A percentile compares a stretch with the other conserved stretches of the same genome.
Evolutionary conservation across 345 rosid genomes (phyloP).

Genomic region (Sonneratia caseolaris): DNA sequence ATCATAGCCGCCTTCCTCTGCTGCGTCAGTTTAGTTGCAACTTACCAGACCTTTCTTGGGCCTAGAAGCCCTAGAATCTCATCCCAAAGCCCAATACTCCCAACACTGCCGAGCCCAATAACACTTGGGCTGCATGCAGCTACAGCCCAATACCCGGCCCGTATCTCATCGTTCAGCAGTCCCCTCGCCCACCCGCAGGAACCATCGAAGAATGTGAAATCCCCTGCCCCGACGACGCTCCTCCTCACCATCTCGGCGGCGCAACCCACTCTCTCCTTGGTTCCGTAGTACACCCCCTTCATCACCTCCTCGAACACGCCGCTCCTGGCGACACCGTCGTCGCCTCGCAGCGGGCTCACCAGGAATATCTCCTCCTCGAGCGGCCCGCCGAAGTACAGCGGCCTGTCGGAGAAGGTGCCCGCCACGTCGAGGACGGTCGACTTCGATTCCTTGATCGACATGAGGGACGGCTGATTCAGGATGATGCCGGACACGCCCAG

Average conservation of each 20-base stretch:
- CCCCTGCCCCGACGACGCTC: slow-evolving; percentile 47
- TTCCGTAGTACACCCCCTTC: slow-evolving; percentile 70
- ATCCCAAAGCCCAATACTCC: slow-evolving; percentile 60
- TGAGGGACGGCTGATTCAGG: slow-evolving; percentile 74
- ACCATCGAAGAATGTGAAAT: slow-evolving; percentile 84
- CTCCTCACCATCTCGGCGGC: slow-evolving; percentile 82
- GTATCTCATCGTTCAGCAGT: slow-evolving; percentile 68
- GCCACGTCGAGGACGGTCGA: slow-evolving; percentile 41
- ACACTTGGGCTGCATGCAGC: slow-evolving; percentile 76
- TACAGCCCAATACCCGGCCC: slow-evolving; percentile 70
- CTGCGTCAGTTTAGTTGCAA: too few species aligned
- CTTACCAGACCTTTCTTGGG: slow-evolving; percentile 47
- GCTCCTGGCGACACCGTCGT: slow-evolving; percentile 35
- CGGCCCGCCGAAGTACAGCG: slow-evolving; percentile 86
- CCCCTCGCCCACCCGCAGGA: slow-evolving; percentile 76
- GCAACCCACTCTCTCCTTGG: slow-evolving; percentile 64
- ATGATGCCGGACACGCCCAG: slow-evolving; percentile 70
- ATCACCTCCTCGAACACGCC: slow-evolving; percentile 64
- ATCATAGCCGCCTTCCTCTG: too few species aligned
- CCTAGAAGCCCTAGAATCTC: slow-evolving; percentile 59
- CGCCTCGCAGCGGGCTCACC: slow-evolving; percentile 36
- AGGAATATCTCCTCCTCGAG: slow-evolving; percentile 67
- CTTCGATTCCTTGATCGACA: slow-evolving; percentile 69
- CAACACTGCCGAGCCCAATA: slow-evolving; percentile 40
- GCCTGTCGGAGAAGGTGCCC: slow-evolving; percentile 53